Percentiles rank a stretch among this genome's conserved stretches.
phyloP scores from a whole-genome alignment of 2,329 filamentous ascomycete species.

The Blastomyces gilchristii region DNA sequence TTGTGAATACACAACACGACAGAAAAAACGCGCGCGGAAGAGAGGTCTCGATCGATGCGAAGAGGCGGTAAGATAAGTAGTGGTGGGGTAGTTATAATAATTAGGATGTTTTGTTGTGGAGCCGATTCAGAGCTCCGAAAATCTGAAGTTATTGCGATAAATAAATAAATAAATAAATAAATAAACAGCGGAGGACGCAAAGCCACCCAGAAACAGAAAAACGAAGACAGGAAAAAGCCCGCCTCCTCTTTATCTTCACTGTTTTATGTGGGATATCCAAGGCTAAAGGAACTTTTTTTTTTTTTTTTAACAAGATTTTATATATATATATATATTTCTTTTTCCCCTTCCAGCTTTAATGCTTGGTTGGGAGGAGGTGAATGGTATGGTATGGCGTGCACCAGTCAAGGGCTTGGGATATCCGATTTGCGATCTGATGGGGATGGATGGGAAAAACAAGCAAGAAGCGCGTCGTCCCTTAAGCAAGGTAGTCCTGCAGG shows the following conservation, averaged over 20 bases:
- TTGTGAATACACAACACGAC: not conserved
- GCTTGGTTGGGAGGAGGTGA: not conserved
- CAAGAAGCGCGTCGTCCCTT: not conserved
- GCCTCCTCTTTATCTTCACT: not conserved
- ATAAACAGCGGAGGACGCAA: not conserved
- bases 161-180: not conserved
- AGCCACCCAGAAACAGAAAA: not conserved
- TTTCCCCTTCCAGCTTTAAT: not conserved
- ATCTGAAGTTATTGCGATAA: not conserved
- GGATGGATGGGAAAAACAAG: not conserved
- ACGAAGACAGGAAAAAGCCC: not conserved
- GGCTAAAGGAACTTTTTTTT: not conserved
- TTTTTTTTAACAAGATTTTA: not conserved
- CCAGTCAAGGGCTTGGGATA: not conserved
- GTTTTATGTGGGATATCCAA: not conserved
- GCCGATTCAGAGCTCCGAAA: not conserved
- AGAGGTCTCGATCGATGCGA: not conserved
- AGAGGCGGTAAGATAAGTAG: slow-evolving; percentile 10
- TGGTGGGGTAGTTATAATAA: slow-evolving; percentile 5
- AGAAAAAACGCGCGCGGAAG: not conserved
- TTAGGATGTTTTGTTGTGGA: not conserved
- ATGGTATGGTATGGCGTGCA: not conserved
- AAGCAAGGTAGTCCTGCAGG: slow-evolving; percentile 1
- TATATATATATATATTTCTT: too few relatives aligned
- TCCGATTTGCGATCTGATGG: slow-evolving; percentile 2